phyloP scores from a whole-genome alignment of 257 asterid species.

The Plantago major region DNA sequence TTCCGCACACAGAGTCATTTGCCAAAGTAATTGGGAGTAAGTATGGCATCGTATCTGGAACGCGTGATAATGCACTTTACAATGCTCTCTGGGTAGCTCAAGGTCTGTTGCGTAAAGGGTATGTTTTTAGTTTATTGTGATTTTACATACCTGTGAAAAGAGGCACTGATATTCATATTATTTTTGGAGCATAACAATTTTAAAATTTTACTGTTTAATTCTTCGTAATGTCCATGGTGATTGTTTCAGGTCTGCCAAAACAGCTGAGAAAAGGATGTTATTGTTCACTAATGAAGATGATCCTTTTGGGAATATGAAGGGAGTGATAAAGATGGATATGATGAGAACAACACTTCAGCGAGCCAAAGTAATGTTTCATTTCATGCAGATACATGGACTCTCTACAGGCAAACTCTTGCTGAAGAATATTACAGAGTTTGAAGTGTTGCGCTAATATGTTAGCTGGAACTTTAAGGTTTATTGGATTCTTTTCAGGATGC shows the following conservation, averaged over 20 bases:
- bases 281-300: constrained; percentile 94
- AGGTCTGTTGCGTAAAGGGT: constrained; percentile 95
- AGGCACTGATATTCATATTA: constrained; percentile 15
- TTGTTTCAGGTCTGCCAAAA: constrained; percentile 65
- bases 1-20: constrained; percentile 68
- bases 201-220: constrained; percentile 8
- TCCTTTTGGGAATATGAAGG: constrained; percentile 82
- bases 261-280: constrained; percentile 77
- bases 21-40: constrained; percentile 70
- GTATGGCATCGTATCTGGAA: constrained; percentile 73
- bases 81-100: constrained; percentile 98
- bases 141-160: constrained; percentile 8
- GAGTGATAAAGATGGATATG: constrained; percentile 88
- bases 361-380: constrained; percentile 60
- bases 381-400: constrained; percentile 18
- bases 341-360: constrained; percentile 90
- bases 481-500: constrained; percentile 62
- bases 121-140: constrained; percentile 9
- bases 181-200: constrained; percentile 10
- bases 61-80: constrained; percentile 93
- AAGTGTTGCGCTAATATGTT: not conserved
- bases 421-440: constrained; percentile 12
- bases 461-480: constrained; percentile 7
- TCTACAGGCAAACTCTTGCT: constrained; percentile 15
- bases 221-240: constrained; percentile 17